Evolutionary conservation across 2,329 filamentous ascomycete species (phyloP), one percentile per base, ranked within the genome.

Genomic region (Penicillium vulpinum): DNA sequence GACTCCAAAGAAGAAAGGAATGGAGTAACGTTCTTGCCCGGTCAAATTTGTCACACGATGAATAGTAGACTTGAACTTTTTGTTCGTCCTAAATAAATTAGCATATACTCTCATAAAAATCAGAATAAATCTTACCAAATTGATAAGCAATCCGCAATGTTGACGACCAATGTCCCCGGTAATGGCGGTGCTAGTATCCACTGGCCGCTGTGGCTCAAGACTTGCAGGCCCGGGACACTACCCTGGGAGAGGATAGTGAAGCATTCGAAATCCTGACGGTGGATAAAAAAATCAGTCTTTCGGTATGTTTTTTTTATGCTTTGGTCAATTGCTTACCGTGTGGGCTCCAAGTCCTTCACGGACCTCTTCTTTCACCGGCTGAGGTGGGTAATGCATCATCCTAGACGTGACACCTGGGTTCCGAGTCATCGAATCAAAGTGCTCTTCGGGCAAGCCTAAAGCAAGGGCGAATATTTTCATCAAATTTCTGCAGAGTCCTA

Each of bases 211-310:
- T 63, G 57, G 24, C 75, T 70, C n/a, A 67, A 67, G 0, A 76
- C 70, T 51, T 76, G 70, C 9, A 76, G 53, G 0, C 70, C 74
- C 0, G 67, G 71, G 0, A 77, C 73, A 1, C 67, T 67, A 33
- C 74, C 75, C 56, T 79, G 77, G 9, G 77, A 68, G 1, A 78
- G 65, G 5, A 78, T 67, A 0, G 76, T 77, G 21, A 78, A 71
- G 36, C 71, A 73, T 24, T 76, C 76, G 29, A 72, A 78, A 41
- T 78, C 66, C 67, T 70, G 11, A 18, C 3, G 28, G 16, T 1
- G 15, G 10, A 21, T n/a, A 16, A 8, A 6, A 16, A 5, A 18
- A 13, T 50, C 11, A 36, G 13, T 10, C 3, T 9, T 18, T 26
- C 5, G 9, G 5, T 11, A 35, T 33, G 0, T 47, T 4, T 2